Evolutionary conservation across 176 grass and related monocot genomes (phyloP).

Genomic region (Areca catechu): DNA sequence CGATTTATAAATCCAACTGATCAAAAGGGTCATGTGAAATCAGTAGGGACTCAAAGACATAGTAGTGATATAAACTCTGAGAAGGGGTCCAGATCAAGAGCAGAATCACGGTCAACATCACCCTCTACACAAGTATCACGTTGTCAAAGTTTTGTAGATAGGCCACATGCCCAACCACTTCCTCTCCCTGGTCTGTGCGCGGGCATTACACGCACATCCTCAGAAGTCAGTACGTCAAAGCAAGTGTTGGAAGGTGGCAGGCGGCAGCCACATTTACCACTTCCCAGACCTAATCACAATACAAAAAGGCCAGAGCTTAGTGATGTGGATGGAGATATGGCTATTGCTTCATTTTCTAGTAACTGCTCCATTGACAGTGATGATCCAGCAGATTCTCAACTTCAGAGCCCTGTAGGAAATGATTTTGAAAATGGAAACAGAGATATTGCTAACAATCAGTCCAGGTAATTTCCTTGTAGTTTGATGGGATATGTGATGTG

Average conservation of each 20-base stretch:
- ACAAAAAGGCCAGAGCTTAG: slow-evolving; percentile 41
- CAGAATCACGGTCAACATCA: too few species aligned
- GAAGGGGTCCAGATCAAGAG: too few species aligned
- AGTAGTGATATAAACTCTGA: too few species aligned
- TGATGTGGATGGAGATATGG: slow-evolving; percentile 45
- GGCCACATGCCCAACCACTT: too few species aligned
- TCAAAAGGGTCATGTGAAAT: too few species aligned
- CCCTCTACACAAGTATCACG: too few species aligned
- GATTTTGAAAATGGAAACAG: slow-evolving; percentile 52
- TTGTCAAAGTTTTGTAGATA: too few species aligned
- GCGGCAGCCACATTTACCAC: slow-evolving; percentile 27
- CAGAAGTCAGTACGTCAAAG: slow-evolving; percentile 17
- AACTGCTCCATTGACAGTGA: slow-evolving; percentile 83
- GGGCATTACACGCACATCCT: slow-evolving; percentile 7
- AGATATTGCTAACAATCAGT: slow-evolving; percentile 32
- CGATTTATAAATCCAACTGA: too few species aligned
- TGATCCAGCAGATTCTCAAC: slow-evolving; percentile 61
- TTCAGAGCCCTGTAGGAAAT: slow-evolving; percentile 64
- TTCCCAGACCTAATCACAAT: slow-evolving; percentile 50
- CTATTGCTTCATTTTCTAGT: slow-evolving; percentile 79
- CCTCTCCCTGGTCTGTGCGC: too few species aligned
- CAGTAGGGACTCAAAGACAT: too few species aligned
- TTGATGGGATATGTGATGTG: slow-evolving; percentile 7
- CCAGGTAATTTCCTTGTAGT: slow-evolving; percentile 16
- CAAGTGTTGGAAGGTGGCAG: slow-evolving; percentile 1